Evolutionary conservation across 2,329 filamentous ascomycete genomes (phyloP), one percentile per base, ranked within the genome.

Genomic region (Alternaria conjuncta): DNA sequence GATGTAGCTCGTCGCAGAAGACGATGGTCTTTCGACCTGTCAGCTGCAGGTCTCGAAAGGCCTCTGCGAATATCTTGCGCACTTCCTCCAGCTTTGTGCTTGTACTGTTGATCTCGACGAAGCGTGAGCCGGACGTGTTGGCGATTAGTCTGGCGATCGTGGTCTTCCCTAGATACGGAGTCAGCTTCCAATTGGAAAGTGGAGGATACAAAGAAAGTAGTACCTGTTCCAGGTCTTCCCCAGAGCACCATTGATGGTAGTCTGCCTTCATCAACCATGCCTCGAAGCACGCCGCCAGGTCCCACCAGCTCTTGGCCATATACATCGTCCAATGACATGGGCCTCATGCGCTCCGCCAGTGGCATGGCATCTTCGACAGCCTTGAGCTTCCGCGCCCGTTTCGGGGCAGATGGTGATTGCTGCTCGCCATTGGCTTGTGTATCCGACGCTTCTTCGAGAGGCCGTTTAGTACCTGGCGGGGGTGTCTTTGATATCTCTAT

Each of bases 161-260:
- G 3, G 92, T 96, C 83, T 96, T 96, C 67, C 92, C 92, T n/a
- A 36, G 41, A n/a, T n/a, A n/a, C n/a, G n/a, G n/a, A n/a, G n/a
- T n/a, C n/a, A n/a, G n/a, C n/a, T n/a, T n/a, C n/a, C n/a, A 5
- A 43, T 23, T 55, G 9, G 21, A 18, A 11, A 11, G 15, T 9
- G 21, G 4, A 43, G 15, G 30, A 55, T 6, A 9, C 1, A 26
- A 2, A 23, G 49, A 4, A 23, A 23, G 18, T 15, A 13, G 8
- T 55, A 55, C 51, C 51, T 0, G 92, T 94, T 21, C 92, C 92
- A 0, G 92, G 89, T 1, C 87, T 88, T 30, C 92, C 92, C 92
- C 96, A 99, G 13, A 99, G 84, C 44, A 99, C 94, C 93, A 99
- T 97, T 13, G 93, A 97, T 0, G 96, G 95, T 30, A 98, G 89